phyloP scores from a whole-genome alignment of 2,329 filamentous ascomycete genomes.

The Fusarium sp. region DNA sequence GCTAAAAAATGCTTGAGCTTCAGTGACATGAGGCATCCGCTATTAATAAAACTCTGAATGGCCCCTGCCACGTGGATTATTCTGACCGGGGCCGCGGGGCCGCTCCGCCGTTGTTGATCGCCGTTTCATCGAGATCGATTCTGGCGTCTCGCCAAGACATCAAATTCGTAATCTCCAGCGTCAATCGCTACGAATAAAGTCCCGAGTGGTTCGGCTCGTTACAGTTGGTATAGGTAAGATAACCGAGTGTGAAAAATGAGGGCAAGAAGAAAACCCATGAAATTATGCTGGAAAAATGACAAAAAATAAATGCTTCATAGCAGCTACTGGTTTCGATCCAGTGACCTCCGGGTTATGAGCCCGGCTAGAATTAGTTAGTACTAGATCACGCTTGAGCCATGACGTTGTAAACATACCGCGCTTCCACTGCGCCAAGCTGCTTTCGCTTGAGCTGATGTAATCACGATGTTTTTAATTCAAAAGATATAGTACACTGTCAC shows the following conservation, averaged over 20 bases:
- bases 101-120: too few species aligned
- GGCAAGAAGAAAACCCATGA: rapidly evolving
- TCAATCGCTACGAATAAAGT: too few species aligned
- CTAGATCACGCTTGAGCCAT: not conserved
- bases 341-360: constrained; percentile 45
- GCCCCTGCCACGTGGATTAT: not conserved
- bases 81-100: too few species aligned
- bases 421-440: constrained; percentile 45
- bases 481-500: rapidly evolving
- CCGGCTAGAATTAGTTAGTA: constrained; percentile 34
- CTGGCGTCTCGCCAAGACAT: not conserved
- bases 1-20: not conserved
- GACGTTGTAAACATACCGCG: constrained; percentile 31
- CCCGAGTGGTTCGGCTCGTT: too few species aligned
- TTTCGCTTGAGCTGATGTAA: constrained; percentile 38
- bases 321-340: constrained; percentile 41
- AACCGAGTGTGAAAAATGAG: not conserved
- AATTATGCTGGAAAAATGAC: not conserved
- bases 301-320: constrained; percentile 20
- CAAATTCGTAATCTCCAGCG: too few species aligned
- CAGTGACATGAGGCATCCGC: not conserved
- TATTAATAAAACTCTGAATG: not conserved
- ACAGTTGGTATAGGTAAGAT: too few species aligned
- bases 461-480: rapidly evolving
- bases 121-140: not conserved